Evolutionary conservation across 768 basidiomycete genomes (phyloP).

Genomic region (Kwoniella heveanensis): DNA sequence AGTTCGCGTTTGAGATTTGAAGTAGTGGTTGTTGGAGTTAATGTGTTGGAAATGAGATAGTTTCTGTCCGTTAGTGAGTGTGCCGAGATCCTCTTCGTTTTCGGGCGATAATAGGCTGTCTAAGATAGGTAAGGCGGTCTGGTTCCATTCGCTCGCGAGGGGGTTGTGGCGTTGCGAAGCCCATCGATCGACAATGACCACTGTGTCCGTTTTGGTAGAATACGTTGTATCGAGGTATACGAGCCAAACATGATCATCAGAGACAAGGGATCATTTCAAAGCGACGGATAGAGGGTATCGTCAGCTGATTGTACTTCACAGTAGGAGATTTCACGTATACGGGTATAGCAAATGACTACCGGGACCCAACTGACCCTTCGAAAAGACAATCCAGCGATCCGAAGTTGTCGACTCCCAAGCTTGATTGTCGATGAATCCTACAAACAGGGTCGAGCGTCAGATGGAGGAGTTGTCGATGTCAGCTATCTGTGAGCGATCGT

Average conservation of each 20-base stretch:
- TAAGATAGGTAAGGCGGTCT: background rate
- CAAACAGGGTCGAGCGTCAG: too few species aligned
- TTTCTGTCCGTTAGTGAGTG: background rate
- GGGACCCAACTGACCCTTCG: background rate
- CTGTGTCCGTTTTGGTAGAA: too few species aligned
- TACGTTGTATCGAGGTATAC: too few species aligned
- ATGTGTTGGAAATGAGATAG: background rate
- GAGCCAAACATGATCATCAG: too few species aligned
- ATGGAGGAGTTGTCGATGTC: too few species aligned
- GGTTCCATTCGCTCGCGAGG: background rate
- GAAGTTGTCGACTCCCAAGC: background rate
- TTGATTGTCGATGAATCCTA: background rate
- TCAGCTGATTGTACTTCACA: too few species aligned
- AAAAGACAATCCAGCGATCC: background rate
- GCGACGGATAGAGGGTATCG: too few species aligned
- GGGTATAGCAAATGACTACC: too few species aligned
- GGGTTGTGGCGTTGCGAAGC: slow-evolving; percentile 22
- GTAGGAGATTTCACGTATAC: too few species aligned
- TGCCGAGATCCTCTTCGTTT: slow-evolving; percentile 18
- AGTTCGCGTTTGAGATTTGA: too few species aligned
- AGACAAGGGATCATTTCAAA: too few species aligned
- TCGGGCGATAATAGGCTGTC: background rate
- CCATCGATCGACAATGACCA: slow-evolving; percentile 27
- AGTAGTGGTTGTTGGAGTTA: background rate
- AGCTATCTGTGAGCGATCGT: too few species aligned